A percentile compares a stretch with the other conserved stretches of the same genome.
phyloP scores from a whole-genome alignment of 2,329 filamentous ascomycete species.

The Graphiopsis chlorocephala region DNA sequence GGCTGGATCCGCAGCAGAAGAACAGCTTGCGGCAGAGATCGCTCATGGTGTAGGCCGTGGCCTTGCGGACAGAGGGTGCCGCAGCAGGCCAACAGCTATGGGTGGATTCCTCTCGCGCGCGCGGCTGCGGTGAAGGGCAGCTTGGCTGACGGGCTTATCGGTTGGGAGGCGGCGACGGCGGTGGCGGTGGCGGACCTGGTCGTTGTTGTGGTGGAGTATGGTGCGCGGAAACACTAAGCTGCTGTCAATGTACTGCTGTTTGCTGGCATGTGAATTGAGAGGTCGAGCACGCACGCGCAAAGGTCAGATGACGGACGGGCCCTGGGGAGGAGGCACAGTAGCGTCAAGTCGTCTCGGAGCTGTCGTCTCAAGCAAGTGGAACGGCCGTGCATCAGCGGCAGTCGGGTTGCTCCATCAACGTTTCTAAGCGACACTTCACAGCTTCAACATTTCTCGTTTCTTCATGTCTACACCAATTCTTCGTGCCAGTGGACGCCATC shows the following conservation, averaged over 20 bases:
- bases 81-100: conserved; percentile 15
- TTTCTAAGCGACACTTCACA: conserved; percentile 1
- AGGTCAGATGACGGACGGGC: conserved; percentile 14
- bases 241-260: conserved; percentile 4
- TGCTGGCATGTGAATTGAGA: conserved; percentile 10
- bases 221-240: conserved; percentile 5
- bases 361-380: not conserved
- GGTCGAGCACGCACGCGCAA: conserved; percentile 6
- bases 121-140: conserved; percentile 3
- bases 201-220: not conserved
- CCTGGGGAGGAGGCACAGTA: conserved; percentile 7
- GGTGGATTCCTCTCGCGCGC: conserved; percentile 8
- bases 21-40: conserved; percentile 33
- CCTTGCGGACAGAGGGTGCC: conserved; percentile 22
- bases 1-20: conserved; percentile 34
- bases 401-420: not conserved
- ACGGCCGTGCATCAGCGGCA: not conserved
- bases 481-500: not conserved
- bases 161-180: not conserved
- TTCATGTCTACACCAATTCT: not conserved
- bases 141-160: not conserved
- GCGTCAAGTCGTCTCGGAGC: conserved; percentile 3
- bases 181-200: not conserved
- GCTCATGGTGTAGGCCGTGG: conserved; percentile 26
- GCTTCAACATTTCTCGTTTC: not conserved